phyloP scores from a whole-genome alignment of 2,329 filamentous ascomycete species.

The Alternaria hordeiaustralica region DNA sequence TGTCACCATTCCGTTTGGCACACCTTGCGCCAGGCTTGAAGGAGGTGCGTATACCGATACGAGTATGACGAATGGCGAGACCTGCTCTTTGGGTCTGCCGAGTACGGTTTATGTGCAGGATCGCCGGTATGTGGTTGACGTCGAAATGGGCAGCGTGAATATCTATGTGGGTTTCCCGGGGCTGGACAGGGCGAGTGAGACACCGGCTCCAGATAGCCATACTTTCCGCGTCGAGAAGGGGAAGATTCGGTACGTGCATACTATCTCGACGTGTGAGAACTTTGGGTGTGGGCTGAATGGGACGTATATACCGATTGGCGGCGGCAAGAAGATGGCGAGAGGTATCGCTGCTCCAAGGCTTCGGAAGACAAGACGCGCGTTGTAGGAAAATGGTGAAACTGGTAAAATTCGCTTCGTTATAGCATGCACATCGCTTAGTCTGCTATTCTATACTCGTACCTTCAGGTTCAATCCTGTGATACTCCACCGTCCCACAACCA shows the following conservation, averaged over 20 bases:
- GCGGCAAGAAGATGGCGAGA: background rate
- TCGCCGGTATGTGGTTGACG: conserved; percentile 36
- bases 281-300: conserved; percentile 26
- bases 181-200: conserved; percentile 20
- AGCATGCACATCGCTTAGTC: background rate
- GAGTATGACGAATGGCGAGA: conserved; percentile 16
- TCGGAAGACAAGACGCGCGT: background rate
- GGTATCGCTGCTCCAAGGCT: background rate
- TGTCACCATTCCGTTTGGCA: conserved; percentile 28
- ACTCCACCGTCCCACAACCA: conserved; percentile 37
- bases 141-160: conserved; percentile 32
- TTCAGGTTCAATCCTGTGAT: conserved; percentile 40
- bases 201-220: conserved; percentile 31
- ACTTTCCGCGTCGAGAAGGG: conserved; percentile 33
- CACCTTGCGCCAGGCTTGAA: conserved; percentile 34
- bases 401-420: too few species aligned
- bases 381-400: background rate
- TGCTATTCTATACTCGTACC: conserved; percentile 23
- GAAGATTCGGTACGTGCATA: conserved; percentile 32
- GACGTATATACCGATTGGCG: conserved; percentile 14
- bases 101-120: conserved; percentile 27
- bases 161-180: conserved; percentile 32
- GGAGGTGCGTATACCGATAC: conserved; percentile 33
- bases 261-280: conserved; percentile 28
- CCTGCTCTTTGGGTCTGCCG: conserved; percentile 30